phyloP scores from a whole-genome alignment of 441 rosid genomes.

The Melastoma candidum region DNA sequence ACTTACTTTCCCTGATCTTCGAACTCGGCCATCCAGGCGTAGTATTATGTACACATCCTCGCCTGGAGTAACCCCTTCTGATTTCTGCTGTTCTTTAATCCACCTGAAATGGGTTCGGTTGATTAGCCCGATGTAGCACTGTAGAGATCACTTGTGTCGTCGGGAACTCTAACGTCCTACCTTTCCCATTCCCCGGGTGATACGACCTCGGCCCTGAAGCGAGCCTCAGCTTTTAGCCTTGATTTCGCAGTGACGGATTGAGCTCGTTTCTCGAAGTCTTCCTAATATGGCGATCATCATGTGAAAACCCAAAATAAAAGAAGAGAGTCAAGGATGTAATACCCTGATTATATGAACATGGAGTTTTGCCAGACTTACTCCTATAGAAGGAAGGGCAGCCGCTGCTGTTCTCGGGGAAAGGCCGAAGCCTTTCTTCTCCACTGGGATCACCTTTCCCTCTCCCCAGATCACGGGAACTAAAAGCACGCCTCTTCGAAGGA shows the following conservation, averaged over 20 bases:
- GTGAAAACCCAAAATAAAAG: neutral
- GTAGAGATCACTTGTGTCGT: no score
- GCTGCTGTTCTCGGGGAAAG: conserved; percentile 32
- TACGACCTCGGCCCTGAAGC: conserved; percentile 60
- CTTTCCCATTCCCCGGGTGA: conserved; percentile 92
- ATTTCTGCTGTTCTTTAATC: conserved; percentile 81
- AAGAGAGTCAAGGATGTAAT: conserved; percentile 10
- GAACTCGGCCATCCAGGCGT: conserved; percentile 91
- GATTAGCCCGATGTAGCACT: neutral
- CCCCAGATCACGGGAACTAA: conserved; percentile 81
- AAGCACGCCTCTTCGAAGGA: conserved; percentile 76
- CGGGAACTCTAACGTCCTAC: conserved; percentile 15
- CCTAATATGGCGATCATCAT: conserved; percentile 29
- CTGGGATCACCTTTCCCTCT: conserved; percentile 42
- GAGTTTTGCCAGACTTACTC: conserved; percentile 35
- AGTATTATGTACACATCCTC: conserved; percentile 80
- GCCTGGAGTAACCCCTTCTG: conserved; percentile 82
- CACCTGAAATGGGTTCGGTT: conserved; percentile 35
- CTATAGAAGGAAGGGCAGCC: conserved; percentile 71
- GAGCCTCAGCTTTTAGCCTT: conserved; percentile 78
- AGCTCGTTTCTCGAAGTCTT: conserved; percentile 74
- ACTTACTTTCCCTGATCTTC: conserved; percentile 86
- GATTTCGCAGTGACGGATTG: conserved; percentile 74
- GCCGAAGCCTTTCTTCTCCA: conserved; percentile 85
- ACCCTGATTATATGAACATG: conserved; percentile 9